Evolutionary conservation across 139 green algal species (phyloP), one percentile per base, ranked within the genome.

Genomic region (Gonium pectorale): DNA sequence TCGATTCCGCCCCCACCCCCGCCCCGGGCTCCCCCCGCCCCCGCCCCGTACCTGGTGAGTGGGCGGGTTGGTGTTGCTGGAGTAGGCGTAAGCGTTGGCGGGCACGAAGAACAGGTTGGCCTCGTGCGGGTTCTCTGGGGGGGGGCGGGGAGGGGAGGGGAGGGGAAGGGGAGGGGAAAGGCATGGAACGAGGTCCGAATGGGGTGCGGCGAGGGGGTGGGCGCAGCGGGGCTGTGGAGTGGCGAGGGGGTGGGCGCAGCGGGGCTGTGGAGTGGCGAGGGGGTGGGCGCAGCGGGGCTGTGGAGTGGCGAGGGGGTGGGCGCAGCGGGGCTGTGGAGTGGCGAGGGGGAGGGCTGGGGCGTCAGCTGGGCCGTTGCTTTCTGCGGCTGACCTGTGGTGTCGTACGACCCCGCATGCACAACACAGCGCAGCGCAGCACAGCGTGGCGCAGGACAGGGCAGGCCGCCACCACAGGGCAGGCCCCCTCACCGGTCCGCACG

Each of bases 81-180:
- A 77, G 82, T 92, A 90, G 2, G 81, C 33, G 54, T 90, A 92
- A 33, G 82, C 59, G 69, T 72, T 66, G 0, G 89, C 86, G 8
- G 86, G 86, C 22, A 90, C 72, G 33, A 70, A 89, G 52, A 92
- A 92, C 11, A 92, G 64, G 85, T 90, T 89, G 22, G 85, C 88
- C 51, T 89, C 82, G 5, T 26, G 29, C 7, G 67, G 80, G 54
- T 71, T 79, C 41, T 78, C 66, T n/a, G n/a, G n/a, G 67, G 40
- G 54, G 29, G 38, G 35, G 33, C 2, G 17, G 44, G 49, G 33
- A 43, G 68, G 41, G 44, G 8, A 29, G 43, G n/a, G 43, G 68
- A 27, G 22, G 19, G 40, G 3, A 56, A 51, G 27, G 56, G 56
- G 22, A n/a, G 56, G 56, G 56, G 56, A 29, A 29, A n/a, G 56